Conservation (phyloP, 257 asterid genomes). For the Craterostigma plantagineum region DNA sequence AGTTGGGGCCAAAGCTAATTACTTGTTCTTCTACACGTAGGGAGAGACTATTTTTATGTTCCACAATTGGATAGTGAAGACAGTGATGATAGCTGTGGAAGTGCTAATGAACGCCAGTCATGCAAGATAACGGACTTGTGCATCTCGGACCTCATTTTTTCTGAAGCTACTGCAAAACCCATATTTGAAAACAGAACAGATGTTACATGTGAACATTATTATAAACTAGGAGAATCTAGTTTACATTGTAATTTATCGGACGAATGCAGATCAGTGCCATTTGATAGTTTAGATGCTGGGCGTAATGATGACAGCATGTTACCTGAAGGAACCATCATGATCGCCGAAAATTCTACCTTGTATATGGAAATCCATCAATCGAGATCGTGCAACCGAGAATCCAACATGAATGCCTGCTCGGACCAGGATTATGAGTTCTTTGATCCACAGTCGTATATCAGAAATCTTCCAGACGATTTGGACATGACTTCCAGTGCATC, state of each 20-base stretch:
- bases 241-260: conserved; percentile 22
- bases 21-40: conserved; percentile 13
- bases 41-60: conserved; percentile 18
- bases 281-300: conserved; percentile 22
- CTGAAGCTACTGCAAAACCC: conserved; percentile 24
- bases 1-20: neutral
- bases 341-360: conserved; percentile 31
- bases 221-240: conserved; percentile 29
- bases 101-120: conserved; percentile 19
- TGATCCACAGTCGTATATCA: conserved; percentile 51
- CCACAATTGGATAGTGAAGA: conserved; percentile 33
- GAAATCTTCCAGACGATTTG: conserved; percentile 29
- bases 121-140: conserved; percentile 33
- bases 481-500: conserved; percentile 16
- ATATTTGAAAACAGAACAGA: conserved; percentile 18
- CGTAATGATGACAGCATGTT: conserved; percentile 15
- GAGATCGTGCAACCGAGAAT: conserved; percentile 26
- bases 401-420: conserved; percentile 15
- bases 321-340: conserved; percentile 18
- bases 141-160: conserved; percentile 34
- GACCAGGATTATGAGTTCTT: conserved; percentile 38
- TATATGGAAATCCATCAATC: conserved; percentile 33
- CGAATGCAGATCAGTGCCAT: conserved; percentile 24
- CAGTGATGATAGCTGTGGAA: conserved; percentile 34
- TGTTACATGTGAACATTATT: conserved; percentile 21